phyloP scores from a whole-genome alignment of 805 yeast genomes.

The Yamadazyma takamatsuzukensis region DNA sequence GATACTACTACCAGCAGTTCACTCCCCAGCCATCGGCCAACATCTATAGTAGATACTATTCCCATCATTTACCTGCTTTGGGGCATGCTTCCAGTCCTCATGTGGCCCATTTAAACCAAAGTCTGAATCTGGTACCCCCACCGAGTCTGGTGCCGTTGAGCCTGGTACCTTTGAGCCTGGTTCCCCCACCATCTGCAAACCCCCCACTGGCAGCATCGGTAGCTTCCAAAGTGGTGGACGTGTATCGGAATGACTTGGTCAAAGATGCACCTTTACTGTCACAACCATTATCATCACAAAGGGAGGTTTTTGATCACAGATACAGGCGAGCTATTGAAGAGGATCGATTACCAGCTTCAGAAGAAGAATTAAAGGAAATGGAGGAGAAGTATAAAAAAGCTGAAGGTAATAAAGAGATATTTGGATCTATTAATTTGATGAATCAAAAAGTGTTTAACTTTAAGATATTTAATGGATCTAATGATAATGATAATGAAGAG shows the following conservation, averaged over 20 bases:
- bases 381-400: slow-evolving; percentile 22
- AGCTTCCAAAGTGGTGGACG: slow-evolving; percentile 40
- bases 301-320: slow-evolving; percentile 29
- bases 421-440: slow-evolving; percentile 35
- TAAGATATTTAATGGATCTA: slow-evolving; percentile 21
- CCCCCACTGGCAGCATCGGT: too few species aligned
- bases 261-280: slow-evolving; percentile 47
- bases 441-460: slow-evolving; percentile 34
- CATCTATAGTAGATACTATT: slow-evolving; percentile 1
- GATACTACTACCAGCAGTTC: slow-evolving; percentile 10
- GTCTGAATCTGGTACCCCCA: not conserved
- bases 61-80: not conserved
- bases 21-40: slow-evolving; percentile 14
- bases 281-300: slow-evolving; percentile 51
- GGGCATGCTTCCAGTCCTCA: not conserved
- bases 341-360: slow-evolving; percentile 26
- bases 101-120: not conserved
- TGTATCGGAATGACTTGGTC: slow-evolving; percentile 44
- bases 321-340: slow-evolving; percentile 13
- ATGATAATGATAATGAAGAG: slow-evolving; percentile 1
- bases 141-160: too few species aligned
- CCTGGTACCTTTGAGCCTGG: too few species aligned
- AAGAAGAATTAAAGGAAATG: slow-evolving; percentile 30
- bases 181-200: too few species aligned
- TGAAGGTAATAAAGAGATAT: slow-evolving; percentile 19